Base-by-base conservation (phyloP, 306 rosid species). In the Mucuna pruriens region DNA sequence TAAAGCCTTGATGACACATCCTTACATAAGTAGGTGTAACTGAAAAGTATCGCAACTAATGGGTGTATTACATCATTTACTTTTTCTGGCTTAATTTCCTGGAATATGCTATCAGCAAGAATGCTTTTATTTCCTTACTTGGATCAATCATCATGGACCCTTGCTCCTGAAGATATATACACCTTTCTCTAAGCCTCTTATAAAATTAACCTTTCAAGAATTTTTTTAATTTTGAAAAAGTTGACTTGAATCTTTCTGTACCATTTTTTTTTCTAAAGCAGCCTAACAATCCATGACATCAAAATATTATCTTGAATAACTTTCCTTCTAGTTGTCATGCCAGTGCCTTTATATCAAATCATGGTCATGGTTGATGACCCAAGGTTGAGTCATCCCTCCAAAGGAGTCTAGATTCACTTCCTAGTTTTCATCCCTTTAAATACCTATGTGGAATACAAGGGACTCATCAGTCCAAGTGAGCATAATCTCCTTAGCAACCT, bases 1-100 rank as follows among this genome's bases (percentile, higher is more conserved):
- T 71, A 87, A 86, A 72, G 87, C 81, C 71, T 76, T 87, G 62
- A 46, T 75, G 71, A 83, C 2, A 49, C 85, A 82, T 78, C 77
- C 77, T 79, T 86, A 65, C 84, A 45, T 26, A 23, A 65, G 82
- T 17, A 22, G 38, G 31, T 78, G 42, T 48, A 46, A 20, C 34
- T 16, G 40, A 69, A 78, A 67, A 54, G 33, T 46, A 29, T 49
- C 40, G 31, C 52, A 40, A 67, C 73, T 67, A 39, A 12, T 40
- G 4, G 5, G 52, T 19, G 73, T 22, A 67, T 12, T 46, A 64
- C 64, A 45, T 26, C 25, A 9, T 39, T 34, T 25, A 65, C 74
- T 26, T 77, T 77, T 49, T 65, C 9, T 0, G 6, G 16, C 36
- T 64, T 64, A n/a, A 64, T 36, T 64, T 36, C 16, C 8, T 36